These are phyloP conservation scores for Lablab purpureus DNA, from an alignment of 306 rosid species.

Conservation along the genomic window DNA sequence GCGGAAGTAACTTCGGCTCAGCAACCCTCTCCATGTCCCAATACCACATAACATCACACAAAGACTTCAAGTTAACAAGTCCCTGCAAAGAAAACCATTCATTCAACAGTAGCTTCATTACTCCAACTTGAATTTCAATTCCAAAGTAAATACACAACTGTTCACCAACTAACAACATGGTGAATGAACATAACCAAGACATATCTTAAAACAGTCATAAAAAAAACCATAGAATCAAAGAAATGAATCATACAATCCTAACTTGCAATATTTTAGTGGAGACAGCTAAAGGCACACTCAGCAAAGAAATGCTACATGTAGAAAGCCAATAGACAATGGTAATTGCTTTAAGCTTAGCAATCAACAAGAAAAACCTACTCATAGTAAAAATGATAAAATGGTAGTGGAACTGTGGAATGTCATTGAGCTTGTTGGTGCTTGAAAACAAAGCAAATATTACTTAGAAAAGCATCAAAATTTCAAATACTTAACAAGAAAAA, in stretches of 20 bases:
- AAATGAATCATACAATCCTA: conserved; percentile 22
- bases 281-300: conserved; percentile 9
- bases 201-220: neutral
- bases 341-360: conserved; percentile 10
- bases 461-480: conserved; percentile 29
- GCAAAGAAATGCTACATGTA: conserved; percentile 13
- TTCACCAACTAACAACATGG: conserved; percentile 22
- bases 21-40: conserved; percentile 80
- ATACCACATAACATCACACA: conserved; percentile 56
- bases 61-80: conserved; percentile 37
- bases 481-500: conserved; percentile 13
- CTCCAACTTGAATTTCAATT: conserved; percentile 29
- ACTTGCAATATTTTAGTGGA: neutral
- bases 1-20: conserved; percentile 68
- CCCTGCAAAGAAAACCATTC: conserved; percentile 61
- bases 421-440: conserved; percentile 1
- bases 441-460: conserved; percentile 13
- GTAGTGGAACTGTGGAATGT: neutral
- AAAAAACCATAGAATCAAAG: neutral
- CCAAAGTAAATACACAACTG: neutral
- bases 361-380: neutral
- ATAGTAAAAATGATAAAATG: neutral
- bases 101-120: conserved; percentile 36
- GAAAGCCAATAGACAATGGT: neutral
- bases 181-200: conserved; percentile 31